A percentile compares a stretch with the other conserved stretches of the same genome.
Evolutionary conservation across 75 land plant species (phyloP).

Genomic region (Pinus albicaulis): DNA sequence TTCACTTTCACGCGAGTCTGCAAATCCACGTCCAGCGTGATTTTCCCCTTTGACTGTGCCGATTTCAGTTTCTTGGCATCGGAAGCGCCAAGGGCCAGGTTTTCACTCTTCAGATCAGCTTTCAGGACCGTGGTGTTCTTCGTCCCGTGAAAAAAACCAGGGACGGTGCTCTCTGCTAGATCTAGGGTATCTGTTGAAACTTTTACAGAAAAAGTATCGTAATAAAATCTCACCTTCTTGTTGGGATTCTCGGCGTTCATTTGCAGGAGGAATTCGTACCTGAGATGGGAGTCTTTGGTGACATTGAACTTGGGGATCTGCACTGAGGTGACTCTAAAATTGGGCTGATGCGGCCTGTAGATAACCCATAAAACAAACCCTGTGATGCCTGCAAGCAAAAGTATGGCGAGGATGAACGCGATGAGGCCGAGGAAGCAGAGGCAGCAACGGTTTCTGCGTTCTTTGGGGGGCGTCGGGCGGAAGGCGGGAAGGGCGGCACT

Average conservation of each 20-base stretch:
- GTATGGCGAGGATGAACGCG: slow-evolving; percentile 23
- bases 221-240: slow-evolving; percentile 39
- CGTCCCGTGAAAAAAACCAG: slow-evolving; percentile 35
- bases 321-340: slow-evolving; percentile 42
- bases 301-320: slow-evolving; percentile 41
- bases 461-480: slow-evolving; percentile 32
- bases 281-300: slow-evolving; percentile 18
- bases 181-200: slow-evolving; percentile 17
- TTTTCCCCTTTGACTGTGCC: slow-evolving; percentile 21
- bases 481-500: slow-evolving; percentile 35
- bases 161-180: slow-evolving; percentile 34
- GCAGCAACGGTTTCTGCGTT: slow-evolving; percentile 35
- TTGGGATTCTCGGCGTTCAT: slow-evolving; percentile 51
- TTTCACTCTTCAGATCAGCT: background rate
- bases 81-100: background rate
- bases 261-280: slow-evolving; percentile 22
- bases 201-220: slow-evolving; percentile 29
- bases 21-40: slow-evolving; percentile 19
- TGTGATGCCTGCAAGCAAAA: slow-evolving; percentile 47
- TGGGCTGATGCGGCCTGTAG: slow-evolving; percentile 57
- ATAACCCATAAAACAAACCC: slow-evolving; percentile 32
- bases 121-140: slow-evolving; percentile 37
- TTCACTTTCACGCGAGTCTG: slow-evolving; percentile 48
- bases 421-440: slow-evolving; percentile 30
- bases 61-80: slow-evolving; percentile 12